Evolutionary conservation across 2,329 filamentous ascomycete genomes (phyloP), one percentile per base, ranked within the genome.

Genomic region (Cadophora sp.): DNA sequence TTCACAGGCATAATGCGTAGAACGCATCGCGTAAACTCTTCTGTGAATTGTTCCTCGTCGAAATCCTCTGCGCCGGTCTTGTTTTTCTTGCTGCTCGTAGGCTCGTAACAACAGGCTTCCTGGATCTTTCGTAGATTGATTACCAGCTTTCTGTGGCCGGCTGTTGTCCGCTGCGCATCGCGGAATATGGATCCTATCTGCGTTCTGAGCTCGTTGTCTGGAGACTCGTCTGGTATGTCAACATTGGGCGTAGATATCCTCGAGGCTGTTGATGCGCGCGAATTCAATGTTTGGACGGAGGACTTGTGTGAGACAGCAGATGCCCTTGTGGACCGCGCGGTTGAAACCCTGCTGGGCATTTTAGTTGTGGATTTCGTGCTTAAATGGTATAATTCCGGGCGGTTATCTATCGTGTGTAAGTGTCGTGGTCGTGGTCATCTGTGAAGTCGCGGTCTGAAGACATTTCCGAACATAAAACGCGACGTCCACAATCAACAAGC

Each of bases 121-220:
- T 98, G 95, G 53, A 97, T 87, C 80, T 97, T 97, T 71, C 95
- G 89, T 69, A 99, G 82, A 61, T 90, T 94, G 69, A 97, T 92
- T 4, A 92, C 91, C 0, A 97, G 86, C 78, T 98, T 98, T 69
- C 95, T 86, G 79, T 99, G 96, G 1, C 92, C 92, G 1, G 94
- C 93, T 0, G 92, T 97, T 1, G 92, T 97, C 74, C 91, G 90
- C 79, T 99, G 96, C 40, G 95, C 94, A 79, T 94, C 92, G 72
- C 86, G 86, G 77, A 94, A 94, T 60, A 93, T 85, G 65, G 85
- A 81, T 77, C 90, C 91, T 63, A 97, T 85, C 77, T 92, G 91
- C 43, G 85, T 86, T 75, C 94, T 91, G 73, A 97, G 82, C 19
- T 86, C 86, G 67, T 87, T 93, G 58, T 88, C 84, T 64, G 89